A percentile compares a stretch with the other conserved stretches of the same genome.
Evolutionary conservation across 192 early-diverging fungal genomes (phyloP).

Genomic region (Diversispora eburnea): DNA sequence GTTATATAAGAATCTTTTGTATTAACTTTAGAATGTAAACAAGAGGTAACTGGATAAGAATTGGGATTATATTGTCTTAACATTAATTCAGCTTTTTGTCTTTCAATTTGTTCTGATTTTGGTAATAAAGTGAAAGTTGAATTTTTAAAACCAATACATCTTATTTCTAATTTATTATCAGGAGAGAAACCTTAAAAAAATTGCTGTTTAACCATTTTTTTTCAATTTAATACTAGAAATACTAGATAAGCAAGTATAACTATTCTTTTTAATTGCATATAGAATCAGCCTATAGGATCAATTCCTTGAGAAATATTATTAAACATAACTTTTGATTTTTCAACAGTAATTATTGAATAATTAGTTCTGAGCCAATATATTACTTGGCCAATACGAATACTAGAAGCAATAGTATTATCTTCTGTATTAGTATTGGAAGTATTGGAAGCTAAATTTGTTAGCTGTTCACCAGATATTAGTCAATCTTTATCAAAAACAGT

Average conservation of each 20-base stretch:
- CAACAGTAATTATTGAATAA: background rate
- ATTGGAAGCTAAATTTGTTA: too few relatives aligned
- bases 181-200: conserved; percentile 14
- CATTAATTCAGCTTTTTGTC: conserved; percentile 13
- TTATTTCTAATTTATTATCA: conserved; percentile 22
- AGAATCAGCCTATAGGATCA: conserved; percentile 6
- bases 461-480: too few relatives aligned
- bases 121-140: background rate
- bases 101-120: conserved; percentile 24
- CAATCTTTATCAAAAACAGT: too few relatives aligned
- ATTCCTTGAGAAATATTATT: background rate
- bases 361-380: too few relatives aligned
- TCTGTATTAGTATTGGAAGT: too few relatives aligned
- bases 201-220: background rate
- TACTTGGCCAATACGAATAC: background rate
- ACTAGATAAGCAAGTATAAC: background rate
- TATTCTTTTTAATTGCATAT: conserved; percentile 10
- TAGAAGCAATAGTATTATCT: too few relatives aligned
- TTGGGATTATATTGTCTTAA: too few relatives aligned
- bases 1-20: background rate
- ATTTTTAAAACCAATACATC: conserved; percentile 10
- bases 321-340: conserved; percentile 1
- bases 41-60: too few relatives aligned
- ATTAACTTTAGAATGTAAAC: too few relatives aligned
- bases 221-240: too few relatives aligned